Conservation (phyloP, 768 basidiomycete genomes). For the Boletus vinaceobasis region DNA sequence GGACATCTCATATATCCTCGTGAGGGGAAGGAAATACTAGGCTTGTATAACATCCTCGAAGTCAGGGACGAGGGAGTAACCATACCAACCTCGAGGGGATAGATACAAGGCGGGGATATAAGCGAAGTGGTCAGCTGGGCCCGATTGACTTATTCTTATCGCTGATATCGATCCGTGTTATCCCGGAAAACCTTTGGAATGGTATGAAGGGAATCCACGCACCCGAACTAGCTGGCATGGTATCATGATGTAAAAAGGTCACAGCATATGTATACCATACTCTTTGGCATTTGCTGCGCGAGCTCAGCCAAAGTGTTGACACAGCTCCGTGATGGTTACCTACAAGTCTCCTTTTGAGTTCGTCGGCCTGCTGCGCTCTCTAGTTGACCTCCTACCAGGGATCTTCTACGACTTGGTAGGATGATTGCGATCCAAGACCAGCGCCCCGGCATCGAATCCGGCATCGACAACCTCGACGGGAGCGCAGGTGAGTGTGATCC, state of each 20-base stretch:
- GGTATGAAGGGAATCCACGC: no score
- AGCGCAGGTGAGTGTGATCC: neutral
- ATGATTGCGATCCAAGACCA: neutral
- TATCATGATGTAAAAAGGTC: no score
- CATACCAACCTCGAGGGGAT: neutral
- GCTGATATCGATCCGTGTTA: no score
- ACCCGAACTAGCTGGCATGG: no score
- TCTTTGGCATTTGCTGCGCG: neutral
- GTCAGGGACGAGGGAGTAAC: neutral
- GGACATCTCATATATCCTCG: neutral
- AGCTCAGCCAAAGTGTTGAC: neutral
- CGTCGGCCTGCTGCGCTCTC: neutral
- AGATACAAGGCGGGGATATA: neutral
- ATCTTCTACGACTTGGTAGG: neutral
- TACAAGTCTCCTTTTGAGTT: neutral
- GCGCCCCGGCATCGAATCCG: neutral
- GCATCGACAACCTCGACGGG: neutral
- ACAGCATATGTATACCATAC: neutral
- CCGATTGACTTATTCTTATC: no score
- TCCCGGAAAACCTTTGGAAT: no score
- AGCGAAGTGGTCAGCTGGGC: neutral
- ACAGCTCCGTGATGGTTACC: neutral
- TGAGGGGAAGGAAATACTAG: neutral
- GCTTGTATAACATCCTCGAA: conserved; percentile 1
- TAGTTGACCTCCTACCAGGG: neutral